These are phyloP conservation scores for Cajanus cajan DNA, from an alignment of 306 rosid species.

Conservation along the genomic window DNA sequence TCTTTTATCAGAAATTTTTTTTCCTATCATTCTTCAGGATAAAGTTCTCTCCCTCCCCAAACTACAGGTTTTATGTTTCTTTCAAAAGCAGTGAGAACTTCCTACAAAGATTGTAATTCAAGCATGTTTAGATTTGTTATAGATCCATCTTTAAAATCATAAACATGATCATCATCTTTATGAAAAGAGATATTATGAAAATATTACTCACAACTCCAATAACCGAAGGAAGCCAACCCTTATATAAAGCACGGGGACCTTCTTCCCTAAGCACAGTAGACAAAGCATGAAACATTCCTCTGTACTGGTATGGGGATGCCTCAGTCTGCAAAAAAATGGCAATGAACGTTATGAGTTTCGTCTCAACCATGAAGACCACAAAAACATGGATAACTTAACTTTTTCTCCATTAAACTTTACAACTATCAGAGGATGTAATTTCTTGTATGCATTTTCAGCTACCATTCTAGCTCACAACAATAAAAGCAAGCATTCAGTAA, in stretches of 20 bases:
- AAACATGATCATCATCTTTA: conserved; percentile 18
- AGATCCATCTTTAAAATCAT: neutral
- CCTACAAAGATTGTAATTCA: neutral
- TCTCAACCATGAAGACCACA: conserved; percentile 7
- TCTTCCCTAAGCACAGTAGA: conserved; percentile 91
- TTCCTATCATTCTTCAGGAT: neutral
- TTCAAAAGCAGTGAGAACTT: neutral
- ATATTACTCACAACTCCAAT: conserved; percentile 91
- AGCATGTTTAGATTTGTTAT: conserved; percentile 4
- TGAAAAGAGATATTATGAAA: conserved; percentile 9
- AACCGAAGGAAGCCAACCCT: conserved; percentile 99
- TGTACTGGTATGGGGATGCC: conserved; percentile 88
- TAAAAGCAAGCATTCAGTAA: conserved; percentile 13
- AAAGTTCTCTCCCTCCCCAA: neutral
- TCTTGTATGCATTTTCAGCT: neutral
- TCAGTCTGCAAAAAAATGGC: conserved; percentile 63
- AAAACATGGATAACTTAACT: neutral
- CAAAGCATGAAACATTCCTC: conserved; percentile 97
- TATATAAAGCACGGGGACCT: conserved; percentile 95
- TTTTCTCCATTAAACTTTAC: conserved; percentile 17
- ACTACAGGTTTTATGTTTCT: neutral
- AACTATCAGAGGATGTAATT: neutral
- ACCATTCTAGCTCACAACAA: neutral
- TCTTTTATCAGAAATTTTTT: neutral
- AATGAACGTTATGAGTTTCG: neutral